Percentiles rank a stretch among this genome's conserved stretches.
Conservation (phyloP, 148 eudicot genomes). For the Euryodendron excelsum region DNA sequence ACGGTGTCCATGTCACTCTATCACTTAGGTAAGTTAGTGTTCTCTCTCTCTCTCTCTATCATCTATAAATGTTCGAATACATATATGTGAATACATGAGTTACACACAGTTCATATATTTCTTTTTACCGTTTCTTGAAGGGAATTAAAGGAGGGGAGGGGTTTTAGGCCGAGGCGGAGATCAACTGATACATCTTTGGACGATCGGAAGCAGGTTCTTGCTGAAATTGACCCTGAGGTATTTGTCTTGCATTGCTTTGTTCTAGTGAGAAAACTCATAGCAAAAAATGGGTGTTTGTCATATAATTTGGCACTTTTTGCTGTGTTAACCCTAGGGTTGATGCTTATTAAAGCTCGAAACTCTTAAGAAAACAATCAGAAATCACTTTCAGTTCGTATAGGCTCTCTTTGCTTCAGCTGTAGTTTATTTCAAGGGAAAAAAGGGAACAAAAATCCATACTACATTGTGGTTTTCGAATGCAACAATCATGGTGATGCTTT, state of each 20-base stretch:
- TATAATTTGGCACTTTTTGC: not conserved
- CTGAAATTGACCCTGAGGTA: slow-evolving; percentile 83
- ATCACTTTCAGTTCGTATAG: not conserved
- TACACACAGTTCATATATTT: too few relatives aligned
- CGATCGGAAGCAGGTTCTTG: slow-evolving; percentile 43
- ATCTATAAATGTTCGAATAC: too few relatives aligned
- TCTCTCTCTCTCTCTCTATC: slow-evolving; percentile 1
- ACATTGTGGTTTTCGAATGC: not conserved
- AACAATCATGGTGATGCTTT: not conserved
- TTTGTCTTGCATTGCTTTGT: not conserved
- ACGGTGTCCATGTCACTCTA: slow-evolving; percentile 52
- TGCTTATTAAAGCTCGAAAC: not conserved
- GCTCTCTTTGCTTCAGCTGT: not conserved
- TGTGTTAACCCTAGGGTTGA: not conserved
- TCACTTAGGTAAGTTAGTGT: slow-evolving; percentile 38
- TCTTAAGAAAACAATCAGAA: too few relatives aligned
- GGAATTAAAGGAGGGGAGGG: slow-evolving; percentile 34
- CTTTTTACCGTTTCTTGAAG: slow-evolving; percentile 28
- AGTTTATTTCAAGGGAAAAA: not conserved
- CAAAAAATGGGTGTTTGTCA: not conserved
- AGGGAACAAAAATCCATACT: not conserved
- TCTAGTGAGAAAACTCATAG: not conserved
- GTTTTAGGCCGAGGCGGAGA: slow-evolving; percentile 19
- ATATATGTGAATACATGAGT: too few relatives aligned
- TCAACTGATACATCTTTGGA: slow-evolving; percentile 39